Conservation (phyloP, 164 flowering plant species). For the Tinospora cordifolia region DNA sequence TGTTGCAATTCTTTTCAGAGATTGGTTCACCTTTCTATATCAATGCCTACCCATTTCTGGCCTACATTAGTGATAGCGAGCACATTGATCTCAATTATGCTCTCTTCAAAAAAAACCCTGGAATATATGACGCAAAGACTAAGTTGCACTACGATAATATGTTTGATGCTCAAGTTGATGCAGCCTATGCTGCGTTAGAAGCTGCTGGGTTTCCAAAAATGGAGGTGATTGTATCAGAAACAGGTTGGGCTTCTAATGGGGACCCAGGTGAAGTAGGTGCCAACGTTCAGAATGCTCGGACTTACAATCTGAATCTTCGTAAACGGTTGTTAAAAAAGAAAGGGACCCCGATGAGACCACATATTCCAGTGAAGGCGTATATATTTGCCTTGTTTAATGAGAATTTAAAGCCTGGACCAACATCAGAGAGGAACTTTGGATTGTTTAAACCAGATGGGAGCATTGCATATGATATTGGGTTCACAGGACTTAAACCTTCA, state of each 20-base stretch:
- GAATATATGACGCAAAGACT: slow-evolving; percentile 55
- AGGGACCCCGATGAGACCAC: slow-evolving; percentile 76
- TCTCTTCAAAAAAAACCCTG: slow-evolving; percentile 45
- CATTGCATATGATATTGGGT: slow-evolving; percentile 70
- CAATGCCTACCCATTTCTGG: slow-evolving; percentile 80
- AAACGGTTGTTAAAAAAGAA: slow-evolving; percentile 54
- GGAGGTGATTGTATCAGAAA: slow-evolving; percentile 78
- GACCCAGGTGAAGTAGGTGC: slow-evolving; percentile 68
- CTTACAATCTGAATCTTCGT: slow-evolving; percentile 50
- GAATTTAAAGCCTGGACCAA: slow-evolving; percentile 65
- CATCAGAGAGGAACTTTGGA: slow-evolving; percentile 88
- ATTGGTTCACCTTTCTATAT: slow-evolving; percentile 65
- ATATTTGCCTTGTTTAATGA: slow-evolving; percentile 80
- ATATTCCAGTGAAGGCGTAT: slow-evolving; percentile 47
- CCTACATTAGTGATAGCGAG: slow-evolving; percentile 58
- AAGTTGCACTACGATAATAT: slow-evolving; percentile 79
- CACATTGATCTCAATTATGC: slow-evolving; percentile 69
- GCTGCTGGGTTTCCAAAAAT: slow-evolving; percentile 51
- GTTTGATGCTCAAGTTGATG: slow-evolving; percentile 75
- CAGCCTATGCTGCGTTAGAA: slow-evolving; percentile 68
- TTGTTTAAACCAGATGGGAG: slow-evolving; percentile 85
- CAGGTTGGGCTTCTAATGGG: slow-evolving; percentile 85
- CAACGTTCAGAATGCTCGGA: slow-evolving; percentile 45
- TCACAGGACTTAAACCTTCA: slow-evolving; percentile 52
- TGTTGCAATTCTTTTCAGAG: slow-evolving; percentile 58